Evolutionary conservation across 1,284 basidiomycete species (phyloP).

Genomic region (Mycena citricolor): DNA sequence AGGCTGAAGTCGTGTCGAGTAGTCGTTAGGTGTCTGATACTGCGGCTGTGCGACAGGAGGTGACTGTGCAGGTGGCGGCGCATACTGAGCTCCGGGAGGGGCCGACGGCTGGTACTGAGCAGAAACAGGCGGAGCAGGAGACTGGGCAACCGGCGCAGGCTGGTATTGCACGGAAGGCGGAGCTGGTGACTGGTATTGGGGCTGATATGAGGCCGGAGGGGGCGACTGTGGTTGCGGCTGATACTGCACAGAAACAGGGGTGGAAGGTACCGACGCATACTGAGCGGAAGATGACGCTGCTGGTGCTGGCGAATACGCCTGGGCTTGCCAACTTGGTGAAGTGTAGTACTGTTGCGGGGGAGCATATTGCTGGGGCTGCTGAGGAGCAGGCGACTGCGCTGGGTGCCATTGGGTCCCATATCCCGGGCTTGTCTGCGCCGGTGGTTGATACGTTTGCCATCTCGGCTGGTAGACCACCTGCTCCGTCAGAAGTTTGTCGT

Average conservation of each 20-base stretch:
- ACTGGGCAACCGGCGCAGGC: slow-evolving; percentile 12
- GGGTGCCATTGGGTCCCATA: slow-evolving; percentile 27
- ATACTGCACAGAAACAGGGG: slow-evolving; percentile 13
- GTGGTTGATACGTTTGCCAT: slow-evolving; percentile 48
- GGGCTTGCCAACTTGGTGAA: slow-evolving; percentile 19
- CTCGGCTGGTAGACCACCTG: slow-evolving; percentile 68
- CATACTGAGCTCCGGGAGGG: slow-evolving; percentile 17
- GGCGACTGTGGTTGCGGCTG: slow-evolving; percentile 24
- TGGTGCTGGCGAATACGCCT: slow-evolving; percentile 6
- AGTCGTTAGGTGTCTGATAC: slow-evolving; percentile 29
- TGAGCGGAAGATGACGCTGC: slow-evolving; percentile 7
- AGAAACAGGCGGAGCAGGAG: slow-evolving; percentile 11
- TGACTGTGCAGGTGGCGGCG: slow-evolving; percentile 5
- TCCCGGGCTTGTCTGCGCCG: slow-evolving; percentile 29
- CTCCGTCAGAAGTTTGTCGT: slow-evolving; percentile 84
- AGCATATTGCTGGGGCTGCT: slow-evolving; percentile 26
- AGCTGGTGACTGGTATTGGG: slow-evolving; percentile 28
- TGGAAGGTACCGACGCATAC: slow-evolving; percentile 13
- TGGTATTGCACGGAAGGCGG: slow-evolving; percentile 21
- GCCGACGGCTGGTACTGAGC: slow-evolving; percentile 14
- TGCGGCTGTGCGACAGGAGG: slow-evolving; percentile 22
- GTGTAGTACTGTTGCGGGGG: slow-evolving; percentile 22
- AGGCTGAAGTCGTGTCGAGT: slow-evolving; percentile 34
- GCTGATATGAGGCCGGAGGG: slow-evolving; percentile 20
- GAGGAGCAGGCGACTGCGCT: slow-evolving; percentile 17